Base-by-base conservation (phyloP, 2,329 filamentous ascomycete genomes). In the Aspergillus spinulosporus region DNA sequence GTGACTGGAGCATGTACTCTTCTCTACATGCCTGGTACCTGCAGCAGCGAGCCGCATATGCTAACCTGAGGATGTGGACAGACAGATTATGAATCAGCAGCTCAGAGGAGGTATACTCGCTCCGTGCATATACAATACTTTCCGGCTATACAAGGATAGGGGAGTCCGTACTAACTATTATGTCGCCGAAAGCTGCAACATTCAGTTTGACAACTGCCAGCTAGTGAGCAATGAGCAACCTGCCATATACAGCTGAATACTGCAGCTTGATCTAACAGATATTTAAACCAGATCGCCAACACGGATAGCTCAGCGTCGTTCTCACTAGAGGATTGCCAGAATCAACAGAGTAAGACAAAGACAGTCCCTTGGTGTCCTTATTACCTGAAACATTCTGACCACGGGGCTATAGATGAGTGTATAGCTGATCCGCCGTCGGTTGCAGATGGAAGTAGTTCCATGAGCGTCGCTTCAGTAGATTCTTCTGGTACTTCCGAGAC, bases 181-280 rank as follows among this genome's bases (percentile, higher is more conserved):
- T 29, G 12, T 26, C 28, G 12, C 46, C 6, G 7, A 31, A 49
- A 67, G 64, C 46, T 67, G 64, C 53, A 59, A 60, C 47, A 56
- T 57, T 36, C 62, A 65, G 44, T 67, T 67, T 44, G 56, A 65
- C 15, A 45, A 39, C 14, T 67, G 64, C 29, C 64, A 67, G 39
- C 42, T 37, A 44, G 64, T 66, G 32, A 39, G 46, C 31, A 28
- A 31, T 9, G 47, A 2, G 31, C 11, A 3, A 21, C 21, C 21
- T 29, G 6, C 4, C 7, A 28, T n/a, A 29, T 36, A 6, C 3
- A 48, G 36, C 9, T 28, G 5, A 45, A 21, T n/a, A 43, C 11
- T 9, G 43, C 12, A 14, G 12, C 15, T 12, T 32, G 29, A 44
- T 26, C 39, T 48, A 43, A 48, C 26, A 21, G n/a, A 4, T 7